Base-by-base conservation (phyloP, 148 eudicot species). In the Chenopodium berlandieri region DNA sequence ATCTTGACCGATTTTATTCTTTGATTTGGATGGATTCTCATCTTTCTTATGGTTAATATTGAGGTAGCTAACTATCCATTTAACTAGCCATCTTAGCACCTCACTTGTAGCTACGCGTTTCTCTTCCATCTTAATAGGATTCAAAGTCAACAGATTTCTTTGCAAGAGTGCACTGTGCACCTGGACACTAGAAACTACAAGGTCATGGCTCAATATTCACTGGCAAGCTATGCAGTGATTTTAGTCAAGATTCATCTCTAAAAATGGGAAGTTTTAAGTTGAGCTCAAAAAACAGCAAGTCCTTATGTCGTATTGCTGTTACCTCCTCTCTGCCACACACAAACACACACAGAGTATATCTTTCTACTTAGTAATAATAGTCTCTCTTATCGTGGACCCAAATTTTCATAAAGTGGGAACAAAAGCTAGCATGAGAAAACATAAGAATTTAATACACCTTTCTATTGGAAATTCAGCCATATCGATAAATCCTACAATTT, bases 261-360 rank as follows among this genome's bases (percentile, higher is more conserved):
- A 80, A 66, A 70, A 48, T 83, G 83, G 80, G 32, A 40, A 84
- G 44, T 22, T 62, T 31, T 64, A 83, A 83, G 83, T 83, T 75
- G 76, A 83, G 30, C 47, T 54, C 68, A 66, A 71, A 71, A 47
- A 83, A 83, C 40, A 75, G 67, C 75, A 75, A 75, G 52, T 68
- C 76, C 47, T 23, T 75, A 74, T 82, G 82, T 83, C 68, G 22
- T 16, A 79, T 22, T 67, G 32, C 23, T 20, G 48, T 65, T 54
- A 34, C 8, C 47, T 67, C 50, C 69, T 74, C 47, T 64, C n/a
- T 56, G 17, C 62, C 22, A 56, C 62, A 17, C 20, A 56, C 60
- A 16, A 14, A 56, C 60, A 54, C 60, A 56, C 62, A 56, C 62
- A 13, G 6, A 56, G 16, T 4, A 0, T 12, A 56, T 56, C 22